Base-by-base conservation (phyloP, 1,284 basidiomycete species). In the Stereum hirsutum region DNA sequence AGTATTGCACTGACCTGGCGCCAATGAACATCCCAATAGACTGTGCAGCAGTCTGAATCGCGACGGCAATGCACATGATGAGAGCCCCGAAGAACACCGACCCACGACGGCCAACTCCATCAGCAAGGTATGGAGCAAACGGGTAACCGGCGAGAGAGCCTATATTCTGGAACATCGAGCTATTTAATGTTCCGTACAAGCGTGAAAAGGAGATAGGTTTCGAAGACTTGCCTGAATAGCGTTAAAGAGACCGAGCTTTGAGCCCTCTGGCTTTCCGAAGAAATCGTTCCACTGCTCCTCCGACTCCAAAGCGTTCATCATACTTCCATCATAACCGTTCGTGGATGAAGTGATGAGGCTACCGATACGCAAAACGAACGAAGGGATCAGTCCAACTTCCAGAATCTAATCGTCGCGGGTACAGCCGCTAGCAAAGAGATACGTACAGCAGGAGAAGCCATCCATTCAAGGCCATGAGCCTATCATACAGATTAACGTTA, bases 1-100 rank as follows among this genome's bases (percentile, higher is more conserved):
- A n/a, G n/a, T n/a, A n/a, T n/a, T n/a, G n/a, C n/a, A 61, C 63
- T 35, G 51, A 75, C 73, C 83, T 75, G 56, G 83, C 78, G 47
- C 79, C 81, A 52, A 89, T 85, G 64, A 90, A 91, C 82, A 88
- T 87, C 52, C 75, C 73, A 21, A 87, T 72, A 45, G 76, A 83
- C 47, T 78, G 72, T 31, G 82, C 66, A n/a, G 80, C 78, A 3
- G 79, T 77, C 53, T 88, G 85, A 27, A 87, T 46, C 19, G 72
- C 78, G 15, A 78, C 80, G 34, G 72, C 80, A 42, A 75, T 61
- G 43, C 72, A 69, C 77, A 86, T 84, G 53, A 81, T 72, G 5
- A 53, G 25, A 3, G 79, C 78, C 46, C 82, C 81, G 33, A 82
- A 50, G 62, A 78, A 75, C 35, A 84, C 70, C 12, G 80, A 66